phyloP scores from a whole-genome alignment of 148 eudicot genomes.

The Vaccinium vitisidaea region DNA sequence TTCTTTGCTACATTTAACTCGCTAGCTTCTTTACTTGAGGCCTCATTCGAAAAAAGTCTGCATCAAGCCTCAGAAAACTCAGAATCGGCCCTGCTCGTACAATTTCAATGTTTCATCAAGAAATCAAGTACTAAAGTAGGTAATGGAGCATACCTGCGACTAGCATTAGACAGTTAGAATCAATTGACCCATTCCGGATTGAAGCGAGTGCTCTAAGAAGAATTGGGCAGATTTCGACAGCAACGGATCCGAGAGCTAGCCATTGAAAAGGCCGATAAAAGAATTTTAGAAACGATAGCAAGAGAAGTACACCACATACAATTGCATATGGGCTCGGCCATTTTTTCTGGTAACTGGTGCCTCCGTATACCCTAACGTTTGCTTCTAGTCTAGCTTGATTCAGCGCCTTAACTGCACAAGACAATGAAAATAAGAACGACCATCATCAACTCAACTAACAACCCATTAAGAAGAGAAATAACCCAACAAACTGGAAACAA shows the following conservation, averaged over 20 bases:
- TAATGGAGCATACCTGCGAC: slow-evolving; percentile 52
- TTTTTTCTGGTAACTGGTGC: slow-evolving; percentile 42
- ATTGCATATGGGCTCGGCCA: slow-evolving; percentile 79
- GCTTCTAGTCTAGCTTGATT: slow-evolving; percentile 84
- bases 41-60: too few species aligned
- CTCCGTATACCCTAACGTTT: slow-evolving; percentile 56
- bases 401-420: slow-evolving; percentile 59
- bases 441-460: too few species aligned
- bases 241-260: slow-evolving; percentile 71
- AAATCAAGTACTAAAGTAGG: neutral
- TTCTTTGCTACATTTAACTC: too few species aligned
- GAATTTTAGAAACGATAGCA: slow-evolving; percentile 59
- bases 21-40: too few species aligned
- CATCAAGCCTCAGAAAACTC: too few species aligned
- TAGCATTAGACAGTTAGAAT: slow-evolving; percentile 66
- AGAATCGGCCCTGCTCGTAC: too few species aligned
- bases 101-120: neutral
- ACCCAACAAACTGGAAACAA: too few species aligned
- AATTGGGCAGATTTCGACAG: slow-evolving; percentile 66
- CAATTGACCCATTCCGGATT: slow-evolving; percentile 49
- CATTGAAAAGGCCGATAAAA: slow-evolving; percentile 59
- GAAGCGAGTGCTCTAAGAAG: slow-evolving; percentile 44
- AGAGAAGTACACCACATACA: slow-evolving; percentile 52
- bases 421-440: too few species aligned
- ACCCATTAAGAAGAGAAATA: too few species aligned